Conservation (phyloP, 352 stramenopile genomes). For the Elongisporangium anandrum region DNA sequence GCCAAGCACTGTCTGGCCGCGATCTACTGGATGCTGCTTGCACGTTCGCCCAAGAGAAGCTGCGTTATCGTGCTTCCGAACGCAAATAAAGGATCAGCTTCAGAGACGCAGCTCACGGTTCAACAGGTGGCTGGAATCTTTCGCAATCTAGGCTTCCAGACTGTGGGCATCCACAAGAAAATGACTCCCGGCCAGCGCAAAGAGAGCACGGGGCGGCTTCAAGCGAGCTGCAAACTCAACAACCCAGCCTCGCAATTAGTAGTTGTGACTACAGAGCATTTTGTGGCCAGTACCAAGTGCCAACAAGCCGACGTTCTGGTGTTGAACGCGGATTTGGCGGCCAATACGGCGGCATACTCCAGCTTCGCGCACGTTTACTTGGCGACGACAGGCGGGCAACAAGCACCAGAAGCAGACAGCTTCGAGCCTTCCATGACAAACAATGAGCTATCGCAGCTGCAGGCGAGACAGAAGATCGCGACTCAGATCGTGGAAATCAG, state of each 20-base stretch:
- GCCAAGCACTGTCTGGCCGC: conserved; percentile 35
- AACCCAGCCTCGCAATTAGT: conserved; percentile 23
- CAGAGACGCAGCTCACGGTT: conserved; percentile 12
- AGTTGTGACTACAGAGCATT: conserved; percentile 61
- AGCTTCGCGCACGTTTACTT: conserved; percentile 39
- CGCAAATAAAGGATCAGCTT: conserved; percentile 4
- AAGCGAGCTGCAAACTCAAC: not conserved
- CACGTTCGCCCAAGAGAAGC: conserved; percentile 26
- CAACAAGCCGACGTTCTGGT: conserved; percentile 32
- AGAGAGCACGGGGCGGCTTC: conserved; percentile 45
- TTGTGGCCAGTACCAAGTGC: conserved; percentile 25
- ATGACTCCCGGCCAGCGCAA: conserved; percentile 54
- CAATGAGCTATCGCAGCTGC: conserved; percentile 36
- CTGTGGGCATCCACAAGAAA: conserved; percentile 65
- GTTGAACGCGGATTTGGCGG: conserved; percentile 14
- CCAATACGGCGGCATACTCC: conserved; percentile 6
- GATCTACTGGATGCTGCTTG: conserved; percentile 59
- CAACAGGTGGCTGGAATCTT: conserved; percentile 36
- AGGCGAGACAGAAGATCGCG: conserved; percentile 49
- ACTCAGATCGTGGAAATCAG: conserved; percentile 47
- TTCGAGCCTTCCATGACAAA: conserved; percentile 10
- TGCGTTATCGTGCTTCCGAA: conserved; percentile 52
- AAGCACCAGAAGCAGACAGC: conserved; percentile 3
- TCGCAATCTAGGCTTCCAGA: conserved; percentile 53
- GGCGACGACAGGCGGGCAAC: conserved; percentile 3